Evolutionary conservation across 805 yeast genomes (phyloP).

Genomic region (Nakazawaea peltata): DNA sequence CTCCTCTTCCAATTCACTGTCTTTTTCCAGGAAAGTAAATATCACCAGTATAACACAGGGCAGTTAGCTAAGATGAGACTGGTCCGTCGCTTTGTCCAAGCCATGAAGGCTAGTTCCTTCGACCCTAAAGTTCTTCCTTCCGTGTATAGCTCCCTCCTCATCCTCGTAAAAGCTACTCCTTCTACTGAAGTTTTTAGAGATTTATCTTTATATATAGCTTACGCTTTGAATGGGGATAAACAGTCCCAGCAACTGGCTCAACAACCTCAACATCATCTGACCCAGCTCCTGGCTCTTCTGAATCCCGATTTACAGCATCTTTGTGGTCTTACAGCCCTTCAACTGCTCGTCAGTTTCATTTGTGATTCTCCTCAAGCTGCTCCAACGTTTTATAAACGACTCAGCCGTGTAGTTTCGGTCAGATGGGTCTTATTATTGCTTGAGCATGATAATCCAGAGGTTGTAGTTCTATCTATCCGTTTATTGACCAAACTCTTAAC

Average conservation of each 20-base stretch:
- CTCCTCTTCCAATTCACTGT: conserved; percentile 52
- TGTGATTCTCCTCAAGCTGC: conserved; percentile 25
- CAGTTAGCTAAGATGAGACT: conserved; percentile 45
- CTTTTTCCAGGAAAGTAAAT: conserved; percentile 45
- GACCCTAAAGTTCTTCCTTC: conserved; percentile 27
- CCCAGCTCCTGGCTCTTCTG: too few species aligned
- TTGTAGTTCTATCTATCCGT: conserved; percentile 28
- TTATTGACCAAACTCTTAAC: conserved; percentile 43
- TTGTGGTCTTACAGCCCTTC: conserved; percentile 27
- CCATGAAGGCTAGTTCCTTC: conserved; percentile 33
- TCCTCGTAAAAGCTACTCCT: conserved; percentile 37
- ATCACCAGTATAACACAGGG: conserved; percentile 38
- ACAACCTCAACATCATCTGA: neutral
- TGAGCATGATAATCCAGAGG: conserved; percentile 28
- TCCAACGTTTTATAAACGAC: conserved; percentile 27
- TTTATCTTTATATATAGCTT: conserved; percentile 43
- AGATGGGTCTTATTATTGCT: conserved; percentile 59
- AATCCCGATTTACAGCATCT: conserved; percentile 17
- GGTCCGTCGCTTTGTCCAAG: conserved; percentile 38
- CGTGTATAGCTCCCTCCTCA: conserved; percentile 29
- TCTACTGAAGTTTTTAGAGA: conserved; percentile 47
- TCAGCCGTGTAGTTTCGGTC: conserved; percentile 47
- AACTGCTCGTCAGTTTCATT: conserved; percentile 30
- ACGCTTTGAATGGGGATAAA: conserved; percentile 27
- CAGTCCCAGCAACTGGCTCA: neutral